phyloP scores from a whole-genome alignment of 1,284 basidiomycete genomes.

The Fomitopsis schrenkii region DNA sequence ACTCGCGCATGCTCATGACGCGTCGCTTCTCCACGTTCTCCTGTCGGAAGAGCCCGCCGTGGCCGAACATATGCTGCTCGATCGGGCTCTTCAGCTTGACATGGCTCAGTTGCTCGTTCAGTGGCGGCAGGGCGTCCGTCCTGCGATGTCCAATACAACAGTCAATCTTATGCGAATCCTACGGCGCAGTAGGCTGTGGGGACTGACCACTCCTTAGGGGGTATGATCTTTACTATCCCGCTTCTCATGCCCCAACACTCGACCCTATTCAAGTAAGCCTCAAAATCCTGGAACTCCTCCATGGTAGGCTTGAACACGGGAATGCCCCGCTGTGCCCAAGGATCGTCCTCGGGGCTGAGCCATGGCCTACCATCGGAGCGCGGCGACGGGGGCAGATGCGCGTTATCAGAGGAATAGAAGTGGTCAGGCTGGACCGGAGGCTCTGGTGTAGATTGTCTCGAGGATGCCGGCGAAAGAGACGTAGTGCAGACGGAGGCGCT shows the following conservation, averaged over 20 bases:
- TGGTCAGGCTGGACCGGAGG: slow-evolving; percentile 69
- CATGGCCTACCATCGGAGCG: slow-evolving; percentile 55
- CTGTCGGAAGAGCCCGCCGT: slow-evolving; percentile 83
- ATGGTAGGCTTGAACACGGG: slow-evolving; percentile 92
- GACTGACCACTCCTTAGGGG: slow-evolving; percentile 88
- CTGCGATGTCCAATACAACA: slow-evolving; percentile 33
- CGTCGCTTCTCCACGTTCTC: slow-evolving; percentile 89
- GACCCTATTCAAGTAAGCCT: slow-evolving; percentile 79
- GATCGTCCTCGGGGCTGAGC: slow-evolving; percentile 81
- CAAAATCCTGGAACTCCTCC: slow-evolving; percentile 87
- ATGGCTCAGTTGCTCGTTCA: slow-evolving; percentile 61
- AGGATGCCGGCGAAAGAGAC: slow-evolving; percentile 41
- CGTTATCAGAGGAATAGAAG: slow-evolving; percentile 62
- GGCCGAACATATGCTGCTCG: slow-evolving; percentile 88
- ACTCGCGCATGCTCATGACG: slow-evolving; percentile 79
- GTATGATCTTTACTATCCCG: slow-evolving; percentile 93
- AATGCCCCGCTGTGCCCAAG: slow-evolving; percentile 80
- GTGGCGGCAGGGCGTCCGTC: slow-evolving; percentile 67
- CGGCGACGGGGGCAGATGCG: slow-evolving; percentile 52
- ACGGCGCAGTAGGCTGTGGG: neutral
- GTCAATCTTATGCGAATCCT: neutral
- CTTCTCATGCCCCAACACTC: slow-evolving; percentile 86
- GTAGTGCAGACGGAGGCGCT: slow-evolving; percentile 29
- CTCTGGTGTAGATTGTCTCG: slow-evolving; percentile 49
- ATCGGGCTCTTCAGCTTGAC: slow-evolving; percentile 85